Evolutionary conservation across 208 protist species (phyloP).

Genomic region (Phytomonas sp.): DNA sequence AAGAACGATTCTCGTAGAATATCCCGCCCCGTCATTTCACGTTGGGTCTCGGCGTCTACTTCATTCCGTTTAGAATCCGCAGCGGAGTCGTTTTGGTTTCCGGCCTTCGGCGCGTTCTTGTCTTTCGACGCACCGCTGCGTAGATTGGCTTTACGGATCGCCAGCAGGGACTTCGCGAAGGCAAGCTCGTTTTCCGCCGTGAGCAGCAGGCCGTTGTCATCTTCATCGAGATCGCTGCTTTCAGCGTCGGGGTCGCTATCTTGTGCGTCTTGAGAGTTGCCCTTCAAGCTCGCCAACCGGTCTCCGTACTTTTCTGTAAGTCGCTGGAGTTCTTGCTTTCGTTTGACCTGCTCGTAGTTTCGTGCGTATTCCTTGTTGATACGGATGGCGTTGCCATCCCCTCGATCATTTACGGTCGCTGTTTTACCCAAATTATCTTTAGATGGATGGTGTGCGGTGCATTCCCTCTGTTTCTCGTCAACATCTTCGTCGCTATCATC

Average conservation of each 20-base stretch:
- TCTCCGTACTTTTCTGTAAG: constrained; percentile 81
- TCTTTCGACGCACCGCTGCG: constrained; percentile 10
- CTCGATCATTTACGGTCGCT: too few relatives aligned
- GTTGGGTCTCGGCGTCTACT: background rate
- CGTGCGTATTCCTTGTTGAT: constrained; percentile 78
- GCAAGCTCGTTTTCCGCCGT: constrained; percentile 70
- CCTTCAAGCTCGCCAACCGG: constrained; percentile 17
- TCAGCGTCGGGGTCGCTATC: constrained; percentile 30
- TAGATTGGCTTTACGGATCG: constrained; percentile 58
- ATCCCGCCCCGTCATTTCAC: background rate
- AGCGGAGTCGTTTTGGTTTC: background rate
- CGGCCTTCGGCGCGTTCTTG: constrained; percentile 7
- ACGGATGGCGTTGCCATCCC: constrained; percentile 16
- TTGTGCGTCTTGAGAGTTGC: constrained; percentile 11
- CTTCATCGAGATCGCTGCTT: constrained; percentile 69
- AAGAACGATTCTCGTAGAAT: constrained; percentile 32
- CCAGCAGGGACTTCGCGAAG: constrained; percentile 75
- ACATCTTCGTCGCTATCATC: constrained; percentile 11
- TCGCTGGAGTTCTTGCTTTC: constrained; percentile 80
- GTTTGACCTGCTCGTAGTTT: constrained; percentile 85
- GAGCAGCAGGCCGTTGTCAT: constrained; percentile 75
- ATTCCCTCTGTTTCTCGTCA: background rate
- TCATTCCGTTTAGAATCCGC: constrained; percentile 1
- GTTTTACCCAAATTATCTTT: background rate
- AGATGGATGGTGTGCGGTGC: background rate